Percentiles rank a stretch among this genome's conserved stretches.
These are phyloP conservation scores for Garcia nutans DNA, from an alignment of 345 rosid species.

Conservation along the genomic window DNA sequence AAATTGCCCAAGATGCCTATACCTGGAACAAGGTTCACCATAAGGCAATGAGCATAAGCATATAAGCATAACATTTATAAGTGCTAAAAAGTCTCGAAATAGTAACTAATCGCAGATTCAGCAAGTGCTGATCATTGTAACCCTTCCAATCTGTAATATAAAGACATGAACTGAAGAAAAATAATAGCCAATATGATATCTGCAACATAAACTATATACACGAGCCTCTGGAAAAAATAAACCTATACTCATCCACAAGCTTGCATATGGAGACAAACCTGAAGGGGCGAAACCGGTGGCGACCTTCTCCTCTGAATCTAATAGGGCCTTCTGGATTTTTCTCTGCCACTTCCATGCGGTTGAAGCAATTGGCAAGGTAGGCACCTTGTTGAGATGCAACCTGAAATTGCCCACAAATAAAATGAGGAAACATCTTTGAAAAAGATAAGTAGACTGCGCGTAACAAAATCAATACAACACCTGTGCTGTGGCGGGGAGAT, in stretches of 20 bases:
- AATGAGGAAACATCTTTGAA: background rate
- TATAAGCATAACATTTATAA: background rate
- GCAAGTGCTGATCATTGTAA: background rate
- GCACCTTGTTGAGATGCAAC: conserved; percentile 94
- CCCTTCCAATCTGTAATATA: background rate
- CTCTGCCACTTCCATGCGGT: conserved; percentile 88
- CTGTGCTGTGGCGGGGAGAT: conserved; percentile 98
- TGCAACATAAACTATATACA: background rate
- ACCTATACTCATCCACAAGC: background rate
- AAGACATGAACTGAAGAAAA: background rate
- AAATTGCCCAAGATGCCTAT: conserved; percentile 89
- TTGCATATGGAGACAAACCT: conserved; percentile 41
- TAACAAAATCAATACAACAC: conserved; percentile 23
- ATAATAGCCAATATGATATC: background rate
- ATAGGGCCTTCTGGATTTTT: conserved; percentile 89
- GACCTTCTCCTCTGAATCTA: conserved; percentile 90
- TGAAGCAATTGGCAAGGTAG: conserved; percentile 91
- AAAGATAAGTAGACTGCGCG: background rate
- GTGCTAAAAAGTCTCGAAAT: background rate
- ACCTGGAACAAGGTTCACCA: conserved; percentile 41
- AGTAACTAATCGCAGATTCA: background rate
- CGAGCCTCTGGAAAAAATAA: background rate
- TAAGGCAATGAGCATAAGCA: background rate
- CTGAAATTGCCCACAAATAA: conserved; percentile 30
- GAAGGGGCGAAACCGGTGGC: conserved; percentile 92